Percentiles rank a stretch among this genome's conserved stretches.
phyloP scores from a whole-genome alignment of 768 basidiomycete species.

The Naganishia kalamii region DNA sequence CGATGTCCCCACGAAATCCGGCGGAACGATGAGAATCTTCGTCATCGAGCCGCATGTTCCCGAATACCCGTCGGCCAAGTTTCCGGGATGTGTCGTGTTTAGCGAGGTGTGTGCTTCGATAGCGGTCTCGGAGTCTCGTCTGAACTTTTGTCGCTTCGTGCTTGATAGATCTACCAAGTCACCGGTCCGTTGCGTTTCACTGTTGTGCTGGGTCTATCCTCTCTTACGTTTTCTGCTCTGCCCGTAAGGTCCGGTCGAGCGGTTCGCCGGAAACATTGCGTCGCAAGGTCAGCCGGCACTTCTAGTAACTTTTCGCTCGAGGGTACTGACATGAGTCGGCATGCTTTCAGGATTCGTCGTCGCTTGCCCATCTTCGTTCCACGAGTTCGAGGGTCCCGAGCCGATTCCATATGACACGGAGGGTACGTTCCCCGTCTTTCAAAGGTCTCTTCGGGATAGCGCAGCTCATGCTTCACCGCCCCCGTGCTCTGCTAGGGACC shows the following conservation, averaged over 20 bases:
- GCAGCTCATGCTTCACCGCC: neutral
- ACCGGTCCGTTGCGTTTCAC: conserved; percentile 3
- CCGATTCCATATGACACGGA: conserved; percentile 81
- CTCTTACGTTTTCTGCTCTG: neutral
- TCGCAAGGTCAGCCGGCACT: conserved; percentile 61
- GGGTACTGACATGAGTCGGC: conserved; percentile 29
- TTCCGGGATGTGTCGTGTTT: conserved; percentile 64
- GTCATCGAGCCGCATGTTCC: conserved; percentile 72
- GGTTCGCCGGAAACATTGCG: conserved; percentile 80
- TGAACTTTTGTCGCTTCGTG: neutral
- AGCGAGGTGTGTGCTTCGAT: conserved; percentile 54
- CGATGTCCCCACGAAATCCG: conserved; percentile 67
- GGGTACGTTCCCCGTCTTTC: conserved; percentile 50
- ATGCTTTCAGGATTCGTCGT: conserved; percentile 31
- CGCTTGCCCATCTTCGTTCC: conserved; percentile 54
- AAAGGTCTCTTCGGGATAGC: neutral
- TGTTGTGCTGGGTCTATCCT: too few species aligned
- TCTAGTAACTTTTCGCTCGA: conserved; percentile 42
- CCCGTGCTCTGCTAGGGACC: conserved; percentile 56
- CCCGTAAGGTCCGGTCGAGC: conserved; percentile 91
- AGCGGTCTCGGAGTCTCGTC: neutral
- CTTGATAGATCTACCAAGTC: conserved; percentile 57
- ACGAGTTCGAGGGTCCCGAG: conserved; percentile 86
- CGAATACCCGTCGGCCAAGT: conserved; percentile 81
- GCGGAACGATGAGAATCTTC: conserved; percentile 70